Percentiles rank a stretch among this genome's conserved stretches.
These are phyloP conservation scores for Calocybe gangraenosa DNA, from an alignment of 768 basidiomycete genomes.

Conservation along the genomic window DNA sequence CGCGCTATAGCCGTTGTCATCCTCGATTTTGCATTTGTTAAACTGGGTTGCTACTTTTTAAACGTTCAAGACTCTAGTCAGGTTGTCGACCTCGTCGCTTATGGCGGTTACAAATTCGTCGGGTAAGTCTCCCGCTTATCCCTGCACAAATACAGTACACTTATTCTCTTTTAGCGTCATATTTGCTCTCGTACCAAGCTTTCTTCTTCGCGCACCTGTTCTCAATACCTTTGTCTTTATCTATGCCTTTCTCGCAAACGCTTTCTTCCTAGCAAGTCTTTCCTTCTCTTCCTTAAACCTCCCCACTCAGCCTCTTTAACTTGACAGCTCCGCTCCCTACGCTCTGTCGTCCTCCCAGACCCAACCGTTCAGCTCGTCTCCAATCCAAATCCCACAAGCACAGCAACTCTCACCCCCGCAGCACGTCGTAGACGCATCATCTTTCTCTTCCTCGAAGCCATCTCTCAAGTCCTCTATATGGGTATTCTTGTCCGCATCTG, in stretches of 20 bases:
- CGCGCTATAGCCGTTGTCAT: no score
- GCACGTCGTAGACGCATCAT: constrained; percentile 83
- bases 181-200: constrained; percentile 65
- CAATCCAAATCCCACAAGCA: constrained; percentile 37
- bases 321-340: constrained; percentile 12
- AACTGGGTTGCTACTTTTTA: constrained; percentile 89
- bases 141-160: not conserved
- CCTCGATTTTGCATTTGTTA: constrained; percentile 86
- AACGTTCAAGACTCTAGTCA: constrained; percentile 74
- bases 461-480: constrained; percentile 84
- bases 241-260: constrained; percentile 86
- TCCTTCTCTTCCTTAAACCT: not conserved
- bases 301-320: not conserved
- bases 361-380: constrained; percentile 47
- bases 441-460: constrained; percentile 85
- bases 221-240: constrained; percentile 70
- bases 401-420: constrained; percentile 65
- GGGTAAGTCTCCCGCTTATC: constrained; percentile 51
- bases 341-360: constrained; percentile 67
- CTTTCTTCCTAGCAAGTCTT: constrained; percentile 41
- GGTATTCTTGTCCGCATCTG: constrained; percentile 61
- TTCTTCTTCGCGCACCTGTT: constrained; percentile 58
- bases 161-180: constrained; percentile 59
- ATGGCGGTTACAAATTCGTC: constrained; percentile 97
- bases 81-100: constrained; percentile 81